Conservation (phyloP, 164 flowering plant genomes). For the Echeveria elegans region DNA sequence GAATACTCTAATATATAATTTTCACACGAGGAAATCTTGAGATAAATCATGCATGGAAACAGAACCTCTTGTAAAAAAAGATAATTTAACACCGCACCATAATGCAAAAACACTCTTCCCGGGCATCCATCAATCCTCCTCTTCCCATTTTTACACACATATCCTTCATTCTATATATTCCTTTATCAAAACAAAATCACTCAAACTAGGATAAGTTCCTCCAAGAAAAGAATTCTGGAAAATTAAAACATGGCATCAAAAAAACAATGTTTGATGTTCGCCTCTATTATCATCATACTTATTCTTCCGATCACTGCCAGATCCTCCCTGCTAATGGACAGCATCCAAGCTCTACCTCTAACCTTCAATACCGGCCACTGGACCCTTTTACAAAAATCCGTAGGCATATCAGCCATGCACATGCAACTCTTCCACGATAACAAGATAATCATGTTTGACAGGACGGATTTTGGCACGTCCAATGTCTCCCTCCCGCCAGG, state of each 20-base stretch:
- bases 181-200: too few relatives aligned
- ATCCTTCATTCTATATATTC: not conserved
- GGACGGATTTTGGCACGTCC: slow-evolving; percentile 68
- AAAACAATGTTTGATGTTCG: too few relatives aligned
- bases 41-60: not conserved
- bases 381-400: too few relatives aligned
- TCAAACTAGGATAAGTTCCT: too few relatives aligned
- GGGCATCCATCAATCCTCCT: not conserved
- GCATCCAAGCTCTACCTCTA: too few relatives aligned
- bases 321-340: too few relatives aligned
- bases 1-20: not conserved
- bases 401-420: slow-evolving; percentile 86
- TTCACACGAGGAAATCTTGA: not conserved
- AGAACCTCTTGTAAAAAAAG: not conserved
- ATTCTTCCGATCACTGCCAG: too few relatives aligned
- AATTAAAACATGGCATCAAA: too few relatives aligned
- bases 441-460: slow-evolving; percentile 56
- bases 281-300: too few relatives aligned
- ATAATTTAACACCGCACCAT: not conserved
- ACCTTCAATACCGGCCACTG: too few relatives aligned
- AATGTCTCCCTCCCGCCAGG: too few relatives aligned
- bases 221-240: too few relatives aligned
- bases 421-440: slow-evolving; percentile 51
- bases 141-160: slow-evolving; percentile 1
- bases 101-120: not conserved